Evolutionary conservation across 345 rosid species (phyloP), one percentile per base, ranked within the genome.

Genomic region (Citrus inodora): DNA sequence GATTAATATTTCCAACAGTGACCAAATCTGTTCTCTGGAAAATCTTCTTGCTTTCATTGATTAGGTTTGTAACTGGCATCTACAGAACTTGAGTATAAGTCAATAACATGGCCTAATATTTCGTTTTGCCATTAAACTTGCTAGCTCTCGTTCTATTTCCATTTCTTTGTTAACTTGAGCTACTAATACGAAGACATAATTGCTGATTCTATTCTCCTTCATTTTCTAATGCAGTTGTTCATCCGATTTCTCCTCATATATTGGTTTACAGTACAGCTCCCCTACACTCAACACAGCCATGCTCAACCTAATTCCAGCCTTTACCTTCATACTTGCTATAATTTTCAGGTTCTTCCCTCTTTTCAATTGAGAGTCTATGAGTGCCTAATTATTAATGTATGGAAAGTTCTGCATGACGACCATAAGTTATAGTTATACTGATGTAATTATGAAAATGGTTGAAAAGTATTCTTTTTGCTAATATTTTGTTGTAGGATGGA

Each of bases 251-350:
- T 88, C 75, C 73, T 82, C 86, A 17, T 87, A 82, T 80, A 81
- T 86, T 68, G 95, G 92, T 37, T 74, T 92, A 73, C 70, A 85
- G 69, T 88, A 81, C 16, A 92, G 89, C 62, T 88, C 92, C 64
- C 90, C 92, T 13, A 86, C 90, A 37, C 83, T 89, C 65, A 89
- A 82, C 73, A 82, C 92, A 33, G 89, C 92, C 9, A 82, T 92
- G 86, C 87, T 88, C 58, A 90, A 90, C 67, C 87, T 90, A 11
- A 71, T 91, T 76, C 92, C 90, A 69, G 92, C 89, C 51, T 83
- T 92, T 63, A 83, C 91, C 51, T 92, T 88, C 83, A 63, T 89
- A 19, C 88, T 89, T 67, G 91, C 92, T 53, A 46, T 87, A 82
- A 74, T 82, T 79, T 88, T 82, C 82, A 89, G 92, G 92, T 92